Percentiles rank a stretch among this genome's conserved stretches.
phyloP scores from a whole-genome alignment of 1,139 yeast genomes.

The Diutina catenulata region DNA sequence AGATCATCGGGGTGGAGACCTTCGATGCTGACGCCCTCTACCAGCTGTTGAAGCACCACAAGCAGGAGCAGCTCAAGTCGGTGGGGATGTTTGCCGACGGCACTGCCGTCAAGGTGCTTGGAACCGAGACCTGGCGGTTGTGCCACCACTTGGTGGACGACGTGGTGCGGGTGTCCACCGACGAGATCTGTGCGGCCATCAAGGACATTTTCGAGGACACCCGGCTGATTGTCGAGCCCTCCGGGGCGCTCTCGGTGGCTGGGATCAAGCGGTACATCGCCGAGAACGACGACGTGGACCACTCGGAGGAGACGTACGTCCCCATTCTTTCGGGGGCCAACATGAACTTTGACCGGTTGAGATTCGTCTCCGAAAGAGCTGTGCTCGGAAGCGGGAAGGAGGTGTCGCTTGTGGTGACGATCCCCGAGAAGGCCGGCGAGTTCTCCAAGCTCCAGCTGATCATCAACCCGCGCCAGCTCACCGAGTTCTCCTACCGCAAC shows the following conservation, averaged over 20 bases:
- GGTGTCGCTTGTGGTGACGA: constrained; percentile 78
- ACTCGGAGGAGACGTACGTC: constrained; percentile 60
- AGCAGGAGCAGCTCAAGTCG: constrained; percentile 43
- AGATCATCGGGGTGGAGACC: constrained; percentile 92
- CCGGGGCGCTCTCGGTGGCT: constrained; percentile 94
- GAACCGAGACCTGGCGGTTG: constrained; percentile 83
- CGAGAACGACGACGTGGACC: constrained; percentile 57
- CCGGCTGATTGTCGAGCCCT: constrained; percentile 87
- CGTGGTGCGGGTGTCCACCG: constrained; percentile 77
- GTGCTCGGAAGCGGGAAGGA: constrained; percentile 96
- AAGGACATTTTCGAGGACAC: constrained; percentile 96
- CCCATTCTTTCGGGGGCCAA: constrained; percentile 93
- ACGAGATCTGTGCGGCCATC: constrained; percentile 95
- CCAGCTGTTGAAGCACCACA: constrained; percentile 50
- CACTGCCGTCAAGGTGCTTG: constrained; percentile 88
- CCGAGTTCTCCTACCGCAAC: constrained; percentile 87
- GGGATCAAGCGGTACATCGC: constrained; percentile 78
- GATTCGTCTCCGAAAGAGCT: constrained; percentile 97
- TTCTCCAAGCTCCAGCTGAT: constrained; percentile 64
- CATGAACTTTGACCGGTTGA: constrained; percentile 91
- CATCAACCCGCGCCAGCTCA: constrained; percentile 77
- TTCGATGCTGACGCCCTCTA: constrained; percentile 87
- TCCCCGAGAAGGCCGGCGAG: constrained; percentile 89
- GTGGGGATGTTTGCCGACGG: constrained; percentile 99
- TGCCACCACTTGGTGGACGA: constrained; percentile 77